Evolutionary conservation across 768 basidiomycete species (phyloP).

Genomic region (Phaffia tasmanica): DNA sequence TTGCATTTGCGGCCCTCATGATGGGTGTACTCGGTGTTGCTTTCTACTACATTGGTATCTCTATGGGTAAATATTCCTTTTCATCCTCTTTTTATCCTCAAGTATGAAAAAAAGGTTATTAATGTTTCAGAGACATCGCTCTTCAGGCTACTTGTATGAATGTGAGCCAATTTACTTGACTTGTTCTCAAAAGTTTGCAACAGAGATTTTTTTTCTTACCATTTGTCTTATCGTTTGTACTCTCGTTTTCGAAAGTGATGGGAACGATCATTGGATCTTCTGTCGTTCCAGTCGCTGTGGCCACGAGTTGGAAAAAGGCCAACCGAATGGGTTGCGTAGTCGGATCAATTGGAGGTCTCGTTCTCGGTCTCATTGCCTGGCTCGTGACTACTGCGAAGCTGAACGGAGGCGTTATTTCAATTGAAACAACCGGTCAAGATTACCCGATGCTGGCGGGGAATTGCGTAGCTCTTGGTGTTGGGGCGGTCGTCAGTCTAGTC

Average conservation of each 20-base stretch:
- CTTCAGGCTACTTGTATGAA: too few species aligned
- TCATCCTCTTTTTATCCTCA: too few species aligned
- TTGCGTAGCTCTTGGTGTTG: conserved; percentile 69
- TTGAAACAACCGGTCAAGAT: conserved; percentile 41
- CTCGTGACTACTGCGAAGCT: conserved; percentile 63
- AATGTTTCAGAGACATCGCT: too few species aligned
- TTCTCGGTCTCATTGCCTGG: conserved; percentile 66
- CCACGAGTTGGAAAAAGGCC: conserved; percentile 71
- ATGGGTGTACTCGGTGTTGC: conserved; percentile 75
- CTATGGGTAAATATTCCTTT: conserved; percentile 23
- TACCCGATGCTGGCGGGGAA: conserved; percentile 76
- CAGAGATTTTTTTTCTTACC: too few species aligned
- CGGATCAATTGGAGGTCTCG: conserved; percentile 62
- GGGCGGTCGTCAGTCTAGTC: conserved; percentile 60
- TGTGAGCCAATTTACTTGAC: too few species aligned
- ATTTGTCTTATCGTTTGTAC: background rate
- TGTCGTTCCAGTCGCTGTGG: conserved; percentile 76
- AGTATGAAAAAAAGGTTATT: too few species aligned
- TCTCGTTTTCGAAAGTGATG: conserved; percentile 42
- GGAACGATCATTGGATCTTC: conserved; percentile 73
- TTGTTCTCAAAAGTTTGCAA: too few species aligned
- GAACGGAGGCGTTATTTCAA: conserved; percentile 60
- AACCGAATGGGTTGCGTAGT: conserved; percentile 72
- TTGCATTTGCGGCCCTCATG: conserved; percentile 37
- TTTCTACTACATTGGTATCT: conserved; percentile 69